phyloP scores from a whole-genome alignment of 2,329 filamentous ascomycete species.

The Fusarium veterinarium region DNA sequence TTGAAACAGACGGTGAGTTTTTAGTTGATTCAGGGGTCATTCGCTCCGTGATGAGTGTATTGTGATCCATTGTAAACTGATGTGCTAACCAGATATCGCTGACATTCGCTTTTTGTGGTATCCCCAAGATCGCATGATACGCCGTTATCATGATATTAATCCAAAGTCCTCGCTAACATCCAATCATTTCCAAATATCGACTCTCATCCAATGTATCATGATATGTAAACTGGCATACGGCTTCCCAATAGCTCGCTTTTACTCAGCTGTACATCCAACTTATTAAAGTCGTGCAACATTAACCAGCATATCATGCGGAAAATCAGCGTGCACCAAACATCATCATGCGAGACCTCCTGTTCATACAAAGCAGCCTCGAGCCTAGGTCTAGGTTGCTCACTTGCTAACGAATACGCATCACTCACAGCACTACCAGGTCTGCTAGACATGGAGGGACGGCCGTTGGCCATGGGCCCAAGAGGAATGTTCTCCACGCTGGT shows the following conservation, averaged over 20 bases:
- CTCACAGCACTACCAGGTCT: slow-evolving; percentile 29
- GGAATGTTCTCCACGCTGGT: slow-evolving; percentile 20
- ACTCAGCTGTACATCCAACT: slow-evolving; percentile 62
- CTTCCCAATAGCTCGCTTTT: slow-evolving; percentile 66
- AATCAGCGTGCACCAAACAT: slow-evolving; percentile 66
- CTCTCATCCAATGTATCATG: slow-evolving; percentile 32
- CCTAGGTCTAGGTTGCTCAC: slow-evolving; percentile 7
- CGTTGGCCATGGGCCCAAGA: slow-evolving; percentile 16
- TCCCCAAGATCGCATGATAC: slow-evolving; percentile 4
- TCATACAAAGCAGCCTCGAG: slow-evolving; percentile 34
- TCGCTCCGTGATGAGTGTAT: background rate
- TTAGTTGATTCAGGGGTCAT: background rate
- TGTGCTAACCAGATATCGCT: background rate
- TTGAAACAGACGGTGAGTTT: slow-evolving; percentile 7
- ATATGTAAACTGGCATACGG: slow-evolving; percentile 67
- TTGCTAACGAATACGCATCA: slow-evolving; percentile 21
- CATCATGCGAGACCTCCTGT: slow-evolving; percentile 48
- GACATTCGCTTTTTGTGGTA: background rate
- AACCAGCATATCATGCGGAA: slow-evolving; percentile 70
- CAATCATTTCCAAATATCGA: background rate
- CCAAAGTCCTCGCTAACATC: background rate
- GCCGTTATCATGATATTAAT: slow-evolving; percentile 22
- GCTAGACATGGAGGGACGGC: slow-evolving; percentile 8
- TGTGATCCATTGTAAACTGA: background rate
- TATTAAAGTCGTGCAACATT: slow-evolving; percentile 67